Conservation (phyloP, 768 basidiomycete species). For the Austroboletus eburneus region DNA sequence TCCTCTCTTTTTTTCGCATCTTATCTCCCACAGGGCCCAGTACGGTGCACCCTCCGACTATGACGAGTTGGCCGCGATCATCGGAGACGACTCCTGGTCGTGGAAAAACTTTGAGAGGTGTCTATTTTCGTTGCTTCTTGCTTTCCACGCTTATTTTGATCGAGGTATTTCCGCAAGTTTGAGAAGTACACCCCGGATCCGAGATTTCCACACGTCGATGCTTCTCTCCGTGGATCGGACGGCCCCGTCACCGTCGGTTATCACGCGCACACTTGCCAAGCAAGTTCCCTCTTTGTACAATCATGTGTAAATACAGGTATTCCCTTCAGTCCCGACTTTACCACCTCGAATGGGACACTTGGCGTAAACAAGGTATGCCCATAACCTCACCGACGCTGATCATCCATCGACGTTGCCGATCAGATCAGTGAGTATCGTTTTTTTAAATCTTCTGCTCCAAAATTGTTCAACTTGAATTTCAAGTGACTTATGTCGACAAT, state of each 20-base stretch:
- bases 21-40: constrained; percentile 39
- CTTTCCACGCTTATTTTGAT: neutral
- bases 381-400: too few species aligned
- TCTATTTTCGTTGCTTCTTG: neutral
- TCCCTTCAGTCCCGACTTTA: constrained; percentile 52
- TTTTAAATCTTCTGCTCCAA: neutral
- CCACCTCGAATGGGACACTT: constrained; percentile 49
- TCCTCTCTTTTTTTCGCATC: neutral
- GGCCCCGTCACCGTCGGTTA: constrained; percentile 64
- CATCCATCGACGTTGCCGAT: too few species aligned
- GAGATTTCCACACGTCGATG: constrained; percentile 47
- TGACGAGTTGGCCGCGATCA: constrained; percentile 57
- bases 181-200: constrained; percentile 54
- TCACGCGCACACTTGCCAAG: constrained; percentile 42
- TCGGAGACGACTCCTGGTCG: constrained; percentile 53
- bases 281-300: constrained; percentile 50
- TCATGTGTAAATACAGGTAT: constrained; percentile 50
- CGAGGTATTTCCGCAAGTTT: constrained; percentile 68
- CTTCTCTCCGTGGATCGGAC: constrained; percentile 39
- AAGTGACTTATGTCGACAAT: constrained; percentile 66
- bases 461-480: constrained; percentile 6
- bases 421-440: constrained; percentile 42
- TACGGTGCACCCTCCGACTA: constrained; percentile 66
- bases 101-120: constrained; percentile 51
- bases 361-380: too few species aligned